Base-by-base conservation (phyloP, 1,284 basidiomycete species). In the Singerocomus inundabilis region DNA sequence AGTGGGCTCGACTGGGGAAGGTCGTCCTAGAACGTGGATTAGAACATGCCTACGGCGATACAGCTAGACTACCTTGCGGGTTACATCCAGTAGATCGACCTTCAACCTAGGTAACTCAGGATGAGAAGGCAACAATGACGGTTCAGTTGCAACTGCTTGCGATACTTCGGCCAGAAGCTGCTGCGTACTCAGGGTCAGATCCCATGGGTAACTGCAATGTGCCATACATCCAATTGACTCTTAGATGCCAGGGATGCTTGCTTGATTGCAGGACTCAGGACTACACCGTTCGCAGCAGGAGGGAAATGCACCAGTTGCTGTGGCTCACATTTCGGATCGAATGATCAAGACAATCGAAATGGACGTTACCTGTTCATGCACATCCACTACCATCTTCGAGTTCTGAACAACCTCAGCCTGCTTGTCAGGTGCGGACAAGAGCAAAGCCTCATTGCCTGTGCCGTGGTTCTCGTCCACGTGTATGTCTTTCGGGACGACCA, bases 141-240 rank as follows among this genome's bases (percentile, higher is more conserved):
- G 63, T 42, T 67, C 57, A 4, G 61, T 66, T 24, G 64, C 64
- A 13, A 66, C 61, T n/a, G 61, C 61, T 57, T 64, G 63, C 10
- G 64, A 63, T 29, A 65, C 63, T 40, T 62, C 62, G 24, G 64
- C 61, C 49, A 64, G 41, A 51, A 66, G 63, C 62, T 64, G 44
- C 18, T 37, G 32, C 48, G 36, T 41, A 31, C 34, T 67, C 46
- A 65, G 48, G 33, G 35, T 52, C 32, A 66, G 42, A 53, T 60
- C 37, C 42, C 32, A 53, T 32, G 43, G n/a, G 29, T 33, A 49
- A 57, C 46, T 35, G 47, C 24, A 43, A 51, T 44, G 42, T 42
- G 51, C 16, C 62, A 48, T 65, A 63, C 62, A 54, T 66, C 61
- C 31, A 62, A 55, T 44, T 63, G 60, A 53, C 57, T 55, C 52